Percentiles rank a stretch among this genome's conserved stretches.
Evolutionary conservation across 2,329 filamentous ascomycete genomes (phyloP).

Genomic region (Trichophyton simii): DNA sequence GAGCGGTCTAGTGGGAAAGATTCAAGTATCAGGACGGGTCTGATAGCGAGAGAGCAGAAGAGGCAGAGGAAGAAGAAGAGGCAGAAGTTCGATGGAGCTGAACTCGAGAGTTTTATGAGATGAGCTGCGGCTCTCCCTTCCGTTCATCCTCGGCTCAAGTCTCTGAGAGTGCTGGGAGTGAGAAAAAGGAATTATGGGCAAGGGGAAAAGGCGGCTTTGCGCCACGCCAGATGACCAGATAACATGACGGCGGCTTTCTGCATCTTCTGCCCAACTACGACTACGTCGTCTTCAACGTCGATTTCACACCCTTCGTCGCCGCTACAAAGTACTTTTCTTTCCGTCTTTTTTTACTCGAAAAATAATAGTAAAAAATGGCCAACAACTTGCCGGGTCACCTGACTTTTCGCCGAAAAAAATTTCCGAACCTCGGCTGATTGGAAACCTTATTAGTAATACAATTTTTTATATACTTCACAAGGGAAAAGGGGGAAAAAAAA

Average conservation of each 20-base stretch:
- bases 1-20: slow-evolving; percentile 6
- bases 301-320: not conserved
- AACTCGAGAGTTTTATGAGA: not conserved
- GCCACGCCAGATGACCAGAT: not conserved
- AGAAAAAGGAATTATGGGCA: slow-evolving; percentile 5
- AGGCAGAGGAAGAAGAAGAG: slow-evolving; percentile 7
- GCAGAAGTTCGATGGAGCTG: slow-evolving; percentile 11
- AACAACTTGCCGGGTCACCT: not conserved
- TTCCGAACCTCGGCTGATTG: slow-evolving; percentile 1
- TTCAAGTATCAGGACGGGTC: slow-evolving; percentile 1
- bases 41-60: slow-evolving; percentile 10
- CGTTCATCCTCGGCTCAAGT: not conserved
- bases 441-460: slow-evolving; percentile 3
- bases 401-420: slow-evolving; percentile 3
- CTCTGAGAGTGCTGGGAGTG: no score
- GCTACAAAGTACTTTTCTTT: not conserved
- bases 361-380: not conserved
- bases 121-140: not conserved
- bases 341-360: not conserved
- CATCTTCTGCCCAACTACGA: not conserved
- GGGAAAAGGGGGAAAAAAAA: slow-evolving; percentile 37
- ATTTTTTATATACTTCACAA: not conserved
- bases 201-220: not conserved
- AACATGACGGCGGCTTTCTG: not conserved
- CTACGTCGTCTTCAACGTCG: not conserved